Conservation (phyloP, 805 yeast species). For the Isabelozyma gotoi region DNA sequence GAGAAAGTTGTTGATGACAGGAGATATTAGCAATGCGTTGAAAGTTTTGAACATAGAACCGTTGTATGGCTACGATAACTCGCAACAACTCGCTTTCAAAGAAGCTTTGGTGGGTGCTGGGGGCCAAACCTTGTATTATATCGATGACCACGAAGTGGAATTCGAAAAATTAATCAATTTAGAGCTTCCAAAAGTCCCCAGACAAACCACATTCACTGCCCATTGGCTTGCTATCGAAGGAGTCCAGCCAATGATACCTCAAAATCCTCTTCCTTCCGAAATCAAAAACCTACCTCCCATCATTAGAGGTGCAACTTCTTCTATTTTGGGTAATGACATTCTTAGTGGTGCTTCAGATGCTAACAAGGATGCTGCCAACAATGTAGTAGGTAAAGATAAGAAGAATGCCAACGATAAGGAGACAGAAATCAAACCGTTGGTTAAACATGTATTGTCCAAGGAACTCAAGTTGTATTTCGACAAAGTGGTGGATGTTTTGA, state of each 20-base stretch:
- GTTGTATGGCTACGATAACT: conserved; percentile 78
- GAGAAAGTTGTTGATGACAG: conserved; percentile 74
- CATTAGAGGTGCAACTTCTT: conserved; percentile 75
- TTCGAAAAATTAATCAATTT: conserved; percentile 90
- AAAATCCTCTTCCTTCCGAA: conserved; percentile 84
- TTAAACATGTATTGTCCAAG: conserved; percentile 91
- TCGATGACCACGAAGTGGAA: conserved; percentile 91
- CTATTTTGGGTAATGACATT: conserved; percentile 41
- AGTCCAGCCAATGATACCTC: conserved; percentile 96
- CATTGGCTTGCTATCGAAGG: conserved; percentile 99
- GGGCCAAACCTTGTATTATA: conserved; percentile 89
- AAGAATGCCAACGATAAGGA: conserved; percentile 40
- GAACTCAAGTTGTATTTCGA: conserved; percentile 93
- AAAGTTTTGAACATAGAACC: conserved; percentile 91
- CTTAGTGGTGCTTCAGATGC: conserved; percentile 25
- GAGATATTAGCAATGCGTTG: conserved; percentile 80
- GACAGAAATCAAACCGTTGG: conserved; percentile 79
- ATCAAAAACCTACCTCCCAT: conserved; percentile 75
- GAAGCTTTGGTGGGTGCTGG: conserved; percentile 83
- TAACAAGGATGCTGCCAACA: conserved; percentile 7
- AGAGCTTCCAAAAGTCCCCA: conserved; percentile 93
- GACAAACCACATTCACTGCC: conserved; percentile 89
- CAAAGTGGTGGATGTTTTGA: conserved; percentile 77
- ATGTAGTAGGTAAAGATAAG: conserved; percentile 15
- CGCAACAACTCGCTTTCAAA: conserved; percentile 71